Conservation (phyloP, 1,284 basidiomycete genomes). For the Boletus mariae region DNA sequence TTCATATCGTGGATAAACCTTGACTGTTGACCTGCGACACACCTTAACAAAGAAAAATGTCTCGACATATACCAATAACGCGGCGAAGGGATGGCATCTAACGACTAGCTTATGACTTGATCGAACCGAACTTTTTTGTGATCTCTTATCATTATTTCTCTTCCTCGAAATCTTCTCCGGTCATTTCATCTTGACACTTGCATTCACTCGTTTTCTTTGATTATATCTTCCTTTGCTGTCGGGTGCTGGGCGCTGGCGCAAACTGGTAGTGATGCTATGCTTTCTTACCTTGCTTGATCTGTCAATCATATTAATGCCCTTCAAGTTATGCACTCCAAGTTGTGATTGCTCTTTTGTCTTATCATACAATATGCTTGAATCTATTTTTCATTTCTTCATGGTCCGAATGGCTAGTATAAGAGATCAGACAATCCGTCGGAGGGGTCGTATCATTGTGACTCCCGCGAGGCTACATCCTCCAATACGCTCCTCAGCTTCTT, state of each 20-base stretch:
- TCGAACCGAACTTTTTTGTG: conserved; percentile 4
- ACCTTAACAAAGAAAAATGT: background rate
- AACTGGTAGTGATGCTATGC: background rate
- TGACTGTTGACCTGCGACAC: background rate
- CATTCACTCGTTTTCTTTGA: background rate
- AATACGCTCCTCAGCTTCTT: conserved; percentile 41
- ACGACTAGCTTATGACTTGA: conserved; percentile 20
- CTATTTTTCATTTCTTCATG: conserved; percentile 4
- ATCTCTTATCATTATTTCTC: conserved; percentile 28
- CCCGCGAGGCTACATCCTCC: conserved; percentile 20
- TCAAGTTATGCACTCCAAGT: background rate
- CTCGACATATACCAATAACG: background rate
- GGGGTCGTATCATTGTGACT: conserved; percentile 8
- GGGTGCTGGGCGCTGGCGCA: background rate
- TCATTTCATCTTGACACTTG: background rate
- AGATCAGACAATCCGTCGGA: too few species aligned
- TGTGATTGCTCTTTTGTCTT: background rate
- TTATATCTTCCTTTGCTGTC: background rate
- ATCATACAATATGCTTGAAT: conserved; percentile 24
- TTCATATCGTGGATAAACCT: conserved; percentile 29
- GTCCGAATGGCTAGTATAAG: background rate
- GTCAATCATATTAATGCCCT: background rate
- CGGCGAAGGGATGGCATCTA: background rate
- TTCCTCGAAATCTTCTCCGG: conserved; percentile 1
- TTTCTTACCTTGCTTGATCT: background rate